Percentiles rank a stretch among this genome's conserved stretches.
These are phyloP conservation scores for Aspergillus avenaceus DNA, from an alignment of 495 filamentous ascomycete genomes.

Conservation along the genomic window DNA sequence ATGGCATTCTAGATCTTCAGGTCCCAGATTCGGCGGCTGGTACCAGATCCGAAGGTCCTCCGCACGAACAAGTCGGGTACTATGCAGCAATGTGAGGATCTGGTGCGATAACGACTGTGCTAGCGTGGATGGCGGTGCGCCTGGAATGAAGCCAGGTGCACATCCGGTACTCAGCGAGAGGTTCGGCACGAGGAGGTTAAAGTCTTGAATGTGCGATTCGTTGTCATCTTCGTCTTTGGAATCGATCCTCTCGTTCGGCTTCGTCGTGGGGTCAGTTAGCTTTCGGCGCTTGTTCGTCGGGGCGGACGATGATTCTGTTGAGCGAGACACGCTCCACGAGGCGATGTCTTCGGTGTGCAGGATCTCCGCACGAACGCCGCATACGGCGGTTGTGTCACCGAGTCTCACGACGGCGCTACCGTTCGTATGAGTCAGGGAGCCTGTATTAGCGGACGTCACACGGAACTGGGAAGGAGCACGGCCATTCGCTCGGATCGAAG, in stretches of 20 bases:
- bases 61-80: slow-evolving; percentile 54
- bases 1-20: slow-evolving; percentile 25
- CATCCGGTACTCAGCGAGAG: slow-evolving; percentile 86
- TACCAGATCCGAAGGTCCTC: slow-evolving; percentile 69
- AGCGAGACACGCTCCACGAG: slow-evolving; percentile 48
- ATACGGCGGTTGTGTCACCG: slow-evolving; percentile 89
- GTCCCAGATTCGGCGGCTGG: slow-evolving; percentile 41
- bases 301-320: slow-evolving; percentile 20
- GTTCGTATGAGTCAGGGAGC: slow-evolving; percentile 78
- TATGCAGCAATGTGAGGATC: slow-evolving; percentile 69
- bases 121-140: slow-evolving; percentile 70
- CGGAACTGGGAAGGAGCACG: slow-evolving; percentile 68
- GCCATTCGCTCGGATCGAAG: slow-evolving; percentile 71
- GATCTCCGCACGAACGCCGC: slow-evolving; percentile 83
- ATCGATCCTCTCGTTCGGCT: slow-evolving; percentile 16
- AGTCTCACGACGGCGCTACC: slow-evolving; percentile 82
- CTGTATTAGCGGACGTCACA: slow-evolving; percentile 65
- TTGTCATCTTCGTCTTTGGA: slow-evolving; percentile 31
- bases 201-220: slow-evolving; percentile 51
- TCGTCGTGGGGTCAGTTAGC: slow-evolving; percentile 15
- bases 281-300: slow-evolving; percentile 29
- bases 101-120: slow-evolving; percentile 81
- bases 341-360: slow-evolving; percentile 67
- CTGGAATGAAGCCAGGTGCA: slow-evolving; percentile 77
- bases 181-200: slow-evolving; percentile 85